A percentile compares a stretch with the other conserved stretches of the same genome.
phyloP scores from a whole-genome alignment of 352 stramenopile species.

The Globisporangium irregulare region DNA sequence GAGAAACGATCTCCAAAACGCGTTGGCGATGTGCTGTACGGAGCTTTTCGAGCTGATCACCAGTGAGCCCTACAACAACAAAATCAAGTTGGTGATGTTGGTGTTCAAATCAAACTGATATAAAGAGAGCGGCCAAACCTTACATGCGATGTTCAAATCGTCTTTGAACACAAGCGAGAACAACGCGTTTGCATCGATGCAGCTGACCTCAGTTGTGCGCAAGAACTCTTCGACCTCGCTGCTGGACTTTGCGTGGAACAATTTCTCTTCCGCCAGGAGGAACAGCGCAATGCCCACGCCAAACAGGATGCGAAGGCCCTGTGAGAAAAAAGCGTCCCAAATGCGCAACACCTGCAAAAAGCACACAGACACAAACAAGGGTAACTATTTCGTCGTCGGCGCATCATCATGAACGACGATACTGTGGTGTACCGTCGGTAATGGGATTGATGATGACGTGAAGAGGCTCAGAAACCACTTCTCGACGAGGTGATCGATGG shows the following conservation, averaged over 20 bases:
- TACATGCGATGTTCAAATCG: slow-evolving; percentile 78
- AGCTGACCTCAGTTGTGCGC: slow-evolving; percentile 47
- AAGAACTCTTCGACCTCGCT: slow-evolving; percentile 52
- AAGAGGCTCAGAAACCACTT: slow-evolving; percentile 79
- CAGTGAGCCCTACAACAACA: slow-evolving; percentile 42
- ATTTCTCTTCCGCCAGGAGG: slow-evolving; percentile 56
- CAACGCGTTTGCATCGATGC: slow-evolving; percentile 66
- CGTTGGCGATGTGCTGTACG: slow-evolving; percentile 46
- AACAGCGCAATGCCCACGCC: slow-evolving; percentile 68
- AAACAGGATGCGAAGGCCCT: slow-evolving; percentile 68
- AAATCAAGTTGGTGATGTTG: too few relatives aligned
- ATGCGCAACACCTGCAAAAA: slow-evolving; percentile 44
- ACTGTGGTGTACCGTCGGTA: slow-evolving; percentile 38
- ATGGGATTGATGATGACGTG: slow-evolving; percentile 55
- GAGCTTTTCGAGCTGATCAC: slow-evolving; percentile 64
- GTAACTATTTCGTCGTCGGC: not conserved
- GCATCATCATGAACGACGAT: not conserved
- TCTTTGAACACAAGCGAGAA: slow-evolving; percentile 79
- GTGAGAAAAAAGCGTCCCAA: slow-evolving; percentile 78
- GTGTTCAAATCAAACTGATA: too few relatives aligned
- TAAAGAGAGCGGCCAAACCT: not conserved
- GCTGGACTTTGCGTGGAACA: slow-evolving; percentile 59
- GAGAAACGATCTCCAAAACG: slow-evolving; percentile 49
- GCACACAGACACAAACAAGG: not conserved
- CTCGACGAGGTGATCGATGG: slow-evolving; percentile 55